Base-by-base conservation (phyloP, 306 rosid species). In the Vigna reflexopilosa region DNA sequence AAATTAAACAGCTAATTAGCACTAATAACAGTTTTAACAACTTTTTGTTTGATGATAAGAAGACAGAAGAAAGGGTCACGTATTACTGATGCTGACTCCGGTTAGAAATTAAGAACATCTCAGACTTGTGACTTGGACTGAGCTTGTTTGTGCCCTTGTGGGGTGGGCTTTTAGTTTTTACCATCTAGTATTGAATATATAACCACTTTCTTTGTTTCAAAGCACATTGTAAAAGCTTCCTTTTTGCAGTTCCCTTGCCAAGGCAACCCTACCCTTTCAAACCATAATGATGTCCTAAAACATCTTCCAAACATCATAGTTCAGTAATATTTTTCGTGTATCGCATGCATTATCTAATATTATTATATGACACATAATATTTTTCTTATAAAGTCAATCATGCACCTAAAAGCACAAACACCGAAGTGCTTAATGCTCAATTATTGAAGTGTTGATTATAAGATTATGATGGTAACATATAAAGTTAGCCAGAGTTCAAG, bases 31-130 rank as follows among this genome's bases (percentile, higher is more conserved):
- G 65, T 69, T 73, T 87, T 81, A 89, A 71, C 83, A 83, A 79
- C 87, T 85, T 88, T 71, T 86, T 86, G 90, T 84, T 90, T 77
- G 92, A 86, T 80, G 90, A 90, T 38, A 80, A 81, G 87, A 81
- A 85, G 90, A 85, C 87, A 81, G 81, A 86, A 42, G 91, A 84
- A 81, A 86, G 64, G 65, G 85, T 80, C 75, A 57, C 77, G 88
- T 81, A 86, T 84, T 83, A 87, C 63, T 89, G 86, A 85, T 85
- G 87, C 75, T 88, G 87, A 86, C 80, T 65, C 50, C 76, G 83
- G 73, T 54, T 76, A 48, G 80, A 36, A 51, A 88, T 82, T 84
- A 73, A 38, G 55, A 73, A 76, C 76, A 79, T 67, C 74, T 73
- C 67, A 49, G 71, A 59, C 54, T 63, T 63, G 48, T 63, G 48